These are phyloP conservation scores for Boletus rex-veris DNA, from an alignment of 768 basidiomycete genomes.

Conservation along the genomic window DNA sequence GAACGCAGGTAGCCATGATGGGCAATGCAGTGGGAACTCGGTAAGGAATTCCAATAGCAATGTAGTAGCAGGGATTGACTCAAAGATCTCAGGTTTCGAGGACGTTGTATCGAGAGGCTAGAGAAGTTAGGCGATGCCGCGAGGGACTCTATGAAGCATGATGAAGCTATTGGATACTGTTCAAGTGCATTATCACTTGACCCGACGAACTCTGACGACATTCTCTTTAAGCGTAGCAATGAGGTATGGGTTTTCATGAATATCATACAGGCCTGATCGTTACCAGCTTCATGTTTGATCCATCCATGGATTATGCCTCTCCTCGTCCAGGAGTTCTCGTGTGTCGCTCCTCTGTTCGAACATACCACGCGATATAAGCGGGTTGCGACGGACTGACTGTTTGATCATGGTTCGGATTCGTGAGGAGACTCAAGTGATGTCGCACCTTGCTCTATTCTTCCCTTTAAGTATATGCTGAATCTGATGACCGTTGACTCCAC, in stretches of 20 bases:
- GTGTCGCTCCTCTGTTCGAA: no score
- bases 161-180: neutral
- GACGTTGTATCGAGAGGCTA: neutral
- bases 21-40: neutral
- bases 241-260: neutral
- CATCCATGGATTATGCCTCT: neutral
- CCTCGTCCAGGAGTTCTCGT: no score
- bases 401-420: no score
- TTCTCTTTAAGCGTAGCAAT: conserved; percentile 5
- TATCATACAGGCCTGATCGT: neutral
- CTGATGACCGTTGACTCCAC: no score
- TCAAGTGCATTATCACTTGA: neutral
- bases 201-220: neutral
- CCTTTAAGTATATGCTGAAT: no score
- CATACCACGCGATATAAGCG: no score
- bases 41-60: neutral
- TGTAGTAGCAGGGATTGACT: neutral
- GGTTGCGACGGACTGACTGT: no score
- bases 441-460: no score
- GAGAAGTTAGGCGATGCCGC: neutral
- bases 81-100: no score
- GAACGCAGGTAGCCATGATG: neutral
- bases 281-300: neutral
- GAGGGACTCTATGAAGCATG: neutral
- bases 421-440: no score